Evolutionary conservation across 495 filamentous ascomycete species (phyloP).

Genomic region (Penicillium psychrofluorescens): DNA sequence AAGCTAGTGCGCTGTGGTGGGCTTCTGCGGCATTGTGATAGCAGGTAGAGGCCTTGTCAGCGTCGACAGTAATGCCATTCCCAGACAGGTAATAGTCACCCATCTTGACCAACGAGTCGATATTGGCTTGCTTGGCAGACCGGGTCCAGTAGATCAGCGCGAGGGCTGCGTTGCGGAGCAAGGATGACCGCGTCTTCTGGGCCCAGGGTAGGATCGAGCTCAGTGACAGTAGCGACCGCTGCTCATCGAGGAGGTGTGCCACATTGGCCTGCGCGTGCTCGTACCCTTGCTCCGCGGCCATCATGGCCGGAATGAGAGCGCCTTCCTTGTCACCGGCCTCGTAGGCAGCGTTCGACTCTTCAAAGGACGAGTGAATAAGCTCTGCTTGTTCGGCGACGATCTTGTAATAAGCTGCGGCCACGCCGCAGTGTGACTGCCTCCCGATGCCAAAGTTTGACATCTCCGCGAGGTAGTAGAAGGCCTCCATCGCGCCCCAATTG

Average conservation of each 20-base stretch:
- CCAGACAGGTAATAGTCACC: constrained; percentile 91
- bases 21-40: constrained; percentile 88
- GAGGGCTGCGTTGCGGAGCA: constrained; percentile 64
- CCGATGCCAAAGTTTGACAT: constrained; percentile 76
- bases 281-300: constrained; percentile 94
- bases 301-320: constrained; percentile 77
- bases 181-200: constrained; percentile 29
- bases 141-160: constrained; percentile 96
- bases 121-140: constrained; percentile 86
- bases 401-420: constrained; percentile 89
- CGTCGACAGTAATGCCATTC: constrained; percentile 59
- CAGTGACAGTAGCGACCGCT: constrained; percentile 56
- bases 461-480: constrained; percentile 93
- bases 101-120: constrained; percentile 95
- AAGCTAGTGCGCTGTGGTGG: constrained; percentile 84
- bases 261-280: constrained; percentile 92
- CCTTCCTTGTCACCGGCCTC: constrained; percentile 78
- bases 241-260: constrained; percentile 80
- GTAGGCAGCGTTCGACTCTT: constrained; percentile 79
- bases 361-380: constrained; percentile 72
- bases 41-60: constrained; percentile 86
- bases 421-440: constrained; percentile 68
- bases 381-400: constrained; percentile 88
- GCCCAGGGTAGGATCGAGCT: constrained; percentile 35
- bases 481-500: constrained; percentile 81